Evolutionary conservation across 2,329 filamentous ascomycete genomes (phyloP), one percentile per base, ranked within the genome.

Genomic region (Drechslerella dactyloides): DNA sequence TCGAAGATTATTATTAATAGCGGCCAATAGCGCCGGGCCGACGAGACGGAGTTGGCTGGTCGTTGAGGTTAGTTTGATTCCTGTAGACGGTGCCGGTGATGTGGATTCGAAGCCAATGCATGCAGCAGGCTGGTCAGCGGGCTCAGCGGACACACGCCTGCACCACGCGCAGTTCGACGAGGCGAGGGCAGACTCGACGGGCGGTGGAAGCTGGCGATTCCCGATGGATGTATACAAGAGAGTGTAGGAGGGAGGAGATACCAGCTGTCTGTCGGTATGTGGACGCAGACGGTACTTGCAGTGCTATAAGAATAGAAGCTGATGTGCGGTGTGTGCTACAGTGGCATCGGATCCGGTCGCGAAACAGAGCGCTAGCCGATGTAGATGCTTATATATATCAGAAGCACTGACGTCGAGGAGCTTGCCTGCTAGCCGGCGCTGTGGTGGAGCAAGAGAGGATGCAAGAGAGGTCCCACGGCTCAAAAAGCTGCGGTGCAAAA

Each of bases 181-280:
- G 68, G 33, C 65, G 65, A 63, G 58, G 58, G 54, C 23, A 24
- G 35, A 44, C 23, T 8, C 21, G 46, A 24, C 7, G 1, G 40
- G 42, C 30, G 51, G 68, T 72, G 68, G 68, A 72, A 72, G 55
- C 55, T 72, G 68, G 55, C 68, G 68, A 72, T 51, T 24, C 33
- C 68, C 68, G 68, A 65, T 23, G 40, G 17, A 37, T 21, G 23
- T 55, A 51, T 51, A 8, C 21, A 51, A 10, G 21, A 51, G 30
- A 30, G 50, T 17, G 21, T 19, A 23, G 24, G 21, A 30, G 30
- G 50, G 30, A 30, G 13, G 24, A 53, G 50, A 53, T 4, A 23
- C 3, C 19, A 17, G 37, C 37, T 48, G n/a, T 15, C 27, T 33
- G 8, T 33, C 8, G 3, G 27, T 33, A 33, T 33, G 27, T 33